These are phyloP conservation scores for Penicillium expansum DNA, from an alignment of 2,329 filamentous ascomycete species.

Conservation along the genomic window DNA sequence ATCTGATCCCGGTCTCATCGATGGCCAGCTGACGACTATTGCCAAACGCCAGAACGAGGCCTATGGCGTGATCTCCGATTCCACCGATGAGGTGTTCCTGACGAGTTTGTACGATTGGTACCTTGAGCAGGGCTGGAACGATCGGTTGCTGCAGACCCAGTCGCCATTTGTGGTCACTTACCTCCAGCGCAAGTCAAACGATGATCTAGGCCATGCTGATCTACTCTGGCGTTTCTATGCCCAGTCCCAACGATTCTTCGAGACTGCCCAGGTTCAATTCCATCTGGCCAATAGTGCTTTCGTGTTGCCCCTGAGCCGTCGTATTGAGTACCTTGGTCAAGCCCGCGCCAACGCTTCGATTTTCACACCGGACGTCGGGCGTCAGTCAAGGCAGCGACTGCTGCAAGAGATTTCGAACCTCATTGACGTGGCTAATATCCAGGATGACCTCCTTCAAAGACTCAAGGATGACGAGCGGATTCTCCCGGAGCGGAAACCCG, in stretches of 20 bases:
- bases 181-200: slow-evolving; percentile 70
- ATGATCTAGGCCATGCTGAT: slow-evolving; percentile 76
- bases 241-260: slow-evolving; percentile 76
- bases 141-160: slow-evolving; percentile 79
- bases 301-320: slow-evolving; percentile 71
- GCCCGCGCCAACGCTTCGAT: slow-evolving; percentile 92
- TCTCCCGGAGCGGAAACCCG: slow-evolving; percentile 57
- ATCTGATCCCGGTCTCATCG: slow-evolving; percentile 67
- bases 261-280: slow-evolving; percentile 83
- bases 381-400: slow-evolving; percentile 79
- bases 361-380: slow-evolving; percentile 69
- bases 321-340: slow-evolving; percentile 84
- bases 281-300: slow-evolving; percentile 83
- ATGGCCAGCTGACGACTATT: slow-evolving; percentile 73
- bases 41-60: slow-evolving; percentile 81
- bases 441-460: slow-evolving; percentile 82
- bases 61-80: slow-evolving; percentile 83
- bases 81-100: slow-evolving; percentile 90
- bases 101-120: slow-evolving; percentile 99
- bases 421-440: slow-evolving; percentile 90
- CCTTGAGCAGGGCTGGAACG: slow-evolving; percentile 75
- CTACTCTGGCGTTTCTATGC: slow-evolving; percentile 91
- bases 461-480: slow-evolving; percentile 72
- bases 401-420: slow-evolving; percentile 81
- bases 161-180: slow-evolving; percentile 85